Percentiles rank a stretch among this genome's conserved stretches.
Conservation (phyloP, 164 flowering plant species). For the Buxus sempervirens region DNA sequence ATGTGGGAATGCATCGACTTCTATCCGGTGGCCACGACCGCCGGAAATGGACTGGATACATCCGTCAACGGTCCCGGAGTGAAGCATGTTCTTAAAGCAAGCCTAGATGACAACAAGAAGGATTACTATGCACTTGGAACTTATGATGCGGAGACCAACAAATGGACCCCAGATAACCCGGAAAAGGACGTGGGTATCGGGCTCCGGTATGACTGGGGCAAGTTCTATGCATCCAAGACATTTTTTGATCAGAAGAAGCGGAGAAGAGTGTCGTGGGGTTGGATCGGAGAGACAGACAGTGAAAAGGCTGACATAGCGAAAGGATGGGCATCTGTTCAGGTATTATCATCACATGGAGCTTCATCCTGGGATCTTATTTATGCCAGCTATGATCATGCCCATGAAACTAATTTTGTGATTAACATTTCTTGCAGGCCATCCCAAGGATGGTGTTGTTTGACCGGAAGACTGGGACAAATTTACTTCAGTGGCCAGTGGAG, state of each 20-base stretch:
- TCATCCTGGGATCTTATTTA: neutral
- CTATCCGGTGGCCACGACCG: slow-evolving; percentile 54
- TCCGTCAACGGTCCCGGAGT: slow-evolving; percentile 53
- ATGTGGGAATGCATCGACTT: slow-evolving; percentile 98
- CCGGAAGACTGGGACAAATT: too few species aligned
- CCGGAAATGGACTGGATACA: slow-evolving; percentile 53
- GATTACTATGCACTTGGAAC: slow-evolving; percentile 82
- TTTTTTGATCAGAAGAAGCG: slow-evolving; percentile 63
- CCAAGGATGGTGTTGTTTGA: too few species aligned
- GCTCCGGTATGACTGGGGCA: slow-evolving; percentile 66
- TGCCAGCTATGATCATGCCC: neutral
- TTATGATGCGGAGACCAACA: slow-evolving; percentile 32
- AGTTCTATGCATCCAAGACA: slow-evolving; percentile 78
- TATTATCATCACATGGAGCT: too few species aligned
- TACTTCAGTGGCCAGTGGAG: too few species aligned
- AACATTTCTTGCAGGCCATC: too few species aligned
- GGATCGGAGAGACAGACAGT: slow-evolving; percentile 71
- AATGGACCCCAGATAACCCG: slow-evolving; percentile 68
- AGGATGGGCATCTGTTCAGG: slow-evolving; percentile 78
- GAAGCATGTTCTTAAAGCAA: slow-evolving; percentile 75
- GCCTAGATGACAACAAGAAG: slow-evolving; percentile 58
- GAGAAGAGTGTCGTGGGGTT: slow-evolving; percentile 82
- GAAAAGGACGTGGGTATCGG: slow-evolving; percentile 73
- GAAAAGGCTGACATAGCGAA: slow-evolving; percentile 54
- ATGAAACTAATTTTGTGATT: neutral